These are phyloP conservation scores for Actinomortierella wolfii DNA, from an alignment of 371 early-diverging fungal genomes.

Conservation along the genomic window DNA sequence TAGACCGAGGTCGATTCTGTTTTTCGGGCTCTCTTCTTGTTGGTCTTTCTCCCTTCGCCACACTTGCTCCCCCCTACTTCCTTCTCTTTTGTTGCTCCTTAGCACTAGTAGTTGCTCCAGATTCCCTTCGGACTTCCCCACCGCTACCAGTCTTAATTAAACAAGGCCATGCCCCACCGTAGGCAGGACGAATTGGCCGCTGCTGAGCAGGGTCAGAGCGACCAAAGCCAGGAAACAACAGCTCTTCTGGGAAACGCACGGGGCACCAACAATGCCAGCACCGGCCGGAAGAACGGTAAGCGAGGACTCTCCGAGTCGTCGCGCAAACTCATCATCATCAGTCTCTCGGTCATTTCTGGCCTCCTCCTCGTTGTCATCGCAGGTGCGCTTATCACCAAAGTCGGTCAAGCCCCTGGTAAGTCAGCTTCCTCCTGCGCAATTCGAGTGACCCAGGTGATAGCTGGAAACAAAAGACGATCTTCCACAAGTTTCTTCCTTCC, in stretches of 20 bases:
- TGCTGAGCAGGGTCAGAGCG: conserved; percentile 25
- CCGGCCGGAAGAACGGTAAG: not conserved
- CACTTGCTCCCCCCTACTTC: no score
- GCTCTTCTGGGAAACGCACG: conserved; percentile 4
- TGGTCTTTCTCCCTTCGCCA: no score
- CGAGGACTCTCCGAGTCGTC: conserved; percentile 12
- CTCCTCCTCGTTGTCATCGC: conserved; percentile 16
- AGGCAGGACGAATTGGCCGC: conserved; percentile 14
- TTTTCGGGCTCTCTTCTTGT: no score
- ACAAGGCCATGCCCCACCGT: not conserved
- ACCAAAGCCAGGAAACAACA: conserved; percentile 10
- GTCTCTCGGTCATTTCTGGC: conserved; percentile 11
- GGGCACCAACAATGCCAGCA: not conserved
- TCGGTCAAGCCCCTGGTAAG: conserved; percentile 15
- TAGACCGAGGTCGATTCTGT: no score
- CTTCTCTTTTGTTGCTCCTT: no score
- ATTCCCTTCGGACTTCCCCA: no score
- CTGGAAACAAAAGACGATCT: not conserved
- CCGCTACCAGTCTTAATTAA: no score
- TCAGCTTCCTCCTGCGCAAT: not conserved
- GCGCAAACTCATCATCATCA: conserved; percentile 17
- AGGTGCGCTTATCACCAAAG: conserved; percentile 11
- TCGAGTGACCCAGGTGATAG: no score
- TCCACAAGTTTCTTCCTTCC: not conserved
- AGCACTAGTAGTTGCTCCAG: no score